Base-by-base conservation (phyloP, 1,284 basidiomycete species). In the Marasmius oreades region DNA sequence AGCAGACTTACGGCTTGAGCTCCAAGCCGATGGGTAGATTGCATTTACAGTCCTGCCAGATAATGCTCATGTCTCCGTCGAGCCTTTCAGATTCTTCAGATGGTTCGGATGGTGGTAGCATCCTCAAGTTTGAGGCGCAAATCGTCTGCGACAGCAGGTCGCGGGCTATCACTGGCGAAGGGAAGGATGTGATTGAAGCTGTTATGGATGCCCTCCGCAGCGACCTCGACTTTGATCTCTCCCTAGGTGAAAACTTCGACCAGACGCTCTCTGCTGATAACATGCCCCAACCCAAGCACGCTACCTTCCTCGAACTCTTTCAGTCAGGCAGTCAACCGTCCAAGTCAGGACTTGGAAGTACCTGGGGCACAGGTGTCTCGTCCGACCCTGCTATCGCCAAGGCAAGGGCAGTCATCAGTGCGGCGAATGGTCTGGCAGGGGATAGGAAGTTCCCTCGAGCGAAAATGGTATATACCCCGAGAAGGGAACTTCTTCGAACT, bases 331-430 rank as follows among this genome's bases (percentile, higher is more conserved):
- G 78, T 67, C 34, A 71, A 16, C 51, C 65, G 16, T 56, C 60
- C 53, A 72, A 68, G 62, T 73, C 73, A 39, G 76, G 66, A 61
- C 74, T 71, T 73, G 86, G 76, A 56, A 90, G 81, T 76, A 48
- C 58, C 16, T 95, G 93, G 93, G 93, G 93, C 63, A 88, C 93
- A 44, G 93, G 92, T 24, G 78, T 92, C 57, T 92, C 93, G 66
- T 80, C 86, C 5, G 92, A 95, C 67, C 90, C 92, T 61, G 84
- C 90, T 11, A 86, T 86, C 23, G 86, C 90, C 33, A 88, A 89
- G 66, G 79, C 94, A 65, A 88, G 89, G 66, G 92, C 93, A 3
- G 85, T 95, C 43, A 79, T 95, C 58, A 88, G 85, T 62, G 91
- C 92, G 5, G 85, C 83, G 16, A 91, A 90, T 69, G 78, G 75